A percentile compares a stretch with the other conserved stretches of the same genome.
These are phyloP conservation scores for Chrysanthemum makinoi DNA, from an alignment of 129 eudicot genomes.

Conservation along the genomic window DNA sequence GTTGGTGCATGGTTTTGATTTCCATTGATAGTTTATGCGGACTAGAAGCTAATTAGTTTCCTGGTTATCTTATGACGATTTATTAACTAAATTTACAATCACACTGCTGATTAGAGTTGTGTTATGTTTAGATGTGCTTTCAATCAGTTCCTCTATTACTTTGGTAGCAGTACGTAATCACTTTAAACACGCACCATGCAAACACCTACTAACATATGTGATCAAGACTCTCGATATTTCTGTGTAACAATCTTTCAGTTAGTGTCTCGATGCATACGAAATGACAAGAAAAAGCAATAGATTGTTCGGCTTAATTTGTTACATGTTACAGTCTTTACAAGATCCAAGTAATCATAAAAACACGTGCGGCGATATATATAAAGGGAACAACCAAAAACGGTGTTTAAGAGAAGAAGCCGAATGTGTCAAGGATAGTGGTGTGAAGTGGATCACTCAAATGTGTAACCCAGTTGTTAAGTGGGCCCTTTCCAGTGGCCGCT, in stretches of 20 bases:
- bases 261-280: neutral
- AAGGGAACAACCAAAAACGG: slow-evolving; percentile 1
- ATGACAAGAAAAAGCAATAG: slow-evolving; percentile 19
- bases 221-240: no score
- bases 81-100: no score
- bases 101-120: no score
- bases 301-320: slow-evolving; percentile 14
- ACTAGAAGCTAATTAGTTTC: no score
- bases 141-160: no score
- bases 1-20: no score
- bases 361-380: slow-evolving; percentile 12
- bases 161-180: no score
- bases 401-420: slow-evolving; percentile 62
- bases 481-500: slow-evolving; percentile 96
- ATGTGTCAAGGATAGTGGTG: slow-evolving; percentile 94
- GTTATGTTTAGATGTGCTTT: no score
- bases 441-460: slow-evolving; percentile 98
- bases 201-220: no score
- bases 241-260: neutral
- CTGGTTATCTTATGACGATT: no score
- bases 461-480: slow-evolving; percentile 99
- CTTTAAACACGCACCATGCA: no score
- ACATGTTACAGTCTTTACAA: slow-evolving; percentile 30
- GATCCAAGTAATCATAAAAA: slow-evolving; percentile 2
- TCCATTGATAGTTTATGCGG: no score